These are phyloP conservation scores for Neofusicoccum ribis DNA, from an alignment of 2,329 filamentous ascomycete genomes.

Conservation along the genomic window DNA sequence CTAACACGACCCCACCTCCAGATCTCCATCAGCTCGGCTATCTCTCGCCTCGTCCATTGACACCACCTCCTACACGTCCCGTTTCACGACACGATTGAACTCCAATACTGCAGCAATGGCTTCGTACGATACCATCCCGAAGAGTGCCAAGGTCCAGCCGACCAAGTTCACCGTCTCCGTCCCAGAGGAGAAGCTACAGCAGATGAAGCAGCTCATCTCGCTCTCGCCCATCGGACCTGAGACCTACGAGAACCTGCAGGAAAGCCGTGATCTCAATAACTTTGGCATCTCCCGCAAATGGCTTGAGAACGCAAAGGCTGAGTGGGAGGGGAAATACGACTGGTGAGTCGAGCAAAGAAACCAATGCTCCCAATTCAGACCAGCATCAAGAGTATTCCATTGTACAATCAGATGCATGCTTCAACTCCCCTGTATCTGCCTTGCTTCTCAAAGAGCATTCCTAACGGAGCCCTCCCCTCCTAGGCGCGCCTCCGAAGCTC, in stretches of 20 bases:
- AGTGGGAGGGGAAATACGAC: conserved; percentile 41
- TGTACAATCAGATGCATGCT: no score
- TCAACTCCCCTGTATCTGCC: no score
- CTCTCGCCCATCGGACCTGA: conserved; percentile 35
- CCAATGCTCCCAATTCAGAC: no score
- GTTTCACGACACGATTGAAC: not conserved
- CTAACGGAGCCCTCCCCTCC: no score
- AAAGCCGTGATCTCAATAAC: conserved; percentile 25
- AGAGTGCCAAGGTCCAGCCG: conserved; percentile 9
- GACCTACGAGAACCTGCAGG: conserved; percentile 31
- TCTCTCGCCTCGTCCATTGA: not conserved
- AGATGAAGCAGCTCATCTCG: conserved; percentile 38
- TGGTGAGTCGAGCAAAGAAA: conserved; percentile 28
- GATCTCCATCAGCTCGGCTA: not conserved
- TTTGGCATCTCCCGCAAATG: conserved; percentile 36
- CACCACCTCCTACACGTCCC: not conserved
- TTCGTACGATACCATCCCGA: conserved; percentile 17
- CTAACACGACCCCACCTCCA: not conserved
- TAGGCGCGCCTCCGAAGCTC: conserved; percentile 31
- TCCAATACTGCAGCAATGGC: conserved; percentile 8
- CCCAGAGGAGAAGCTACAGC: conserved; percentile 34
- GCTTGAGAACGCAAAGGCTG: conserved; percentile 37
- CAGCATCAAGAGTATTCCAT: no score
- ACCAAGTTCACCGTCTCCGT: conserved; percentile 33
- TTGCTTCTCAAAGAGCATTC: no score